Evolutionary conservation across 2,329 filamentous ascomycete species (phyloP).

Genomic region (Dissoconium aciculare): DNA sequence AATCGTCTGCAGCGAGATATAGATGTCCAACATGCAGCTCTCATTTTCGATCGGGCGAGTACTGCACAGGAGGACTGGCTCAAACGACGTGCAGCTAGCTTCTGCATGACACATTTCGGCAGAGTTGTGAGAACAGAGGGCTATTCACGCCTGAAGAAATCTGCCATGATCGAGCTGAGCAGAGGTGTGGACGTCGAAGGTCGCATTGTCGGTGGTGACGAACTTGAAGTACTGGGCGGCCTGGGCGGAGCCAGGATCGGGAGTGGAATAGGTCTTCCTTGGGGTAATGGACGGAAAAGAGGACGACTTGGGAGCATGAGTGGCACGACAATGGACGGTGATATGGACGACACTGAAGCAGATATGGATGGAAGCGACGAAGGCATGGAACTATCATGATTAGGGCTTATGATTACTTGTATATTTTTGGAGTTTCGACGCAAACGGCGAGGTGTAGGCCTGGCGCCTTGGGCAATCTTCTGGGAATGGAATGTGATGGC

Average conservation of each 20-base stretch:
- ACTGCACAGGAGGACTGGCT: slow-evolving; percentile 89
- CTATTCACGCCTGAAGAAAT: slow-evolving; percentile 65
- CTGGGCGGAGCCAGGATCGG: slow-evolving; percentile 36
- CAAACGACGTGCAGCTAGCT: slow-evolving; percentile 69
- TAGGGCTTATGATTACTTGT: too few relatives aligned
- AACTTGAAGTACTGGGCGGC: slow-evolving; percentile 49
- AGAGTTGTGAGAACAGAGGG: slow-evolving; percentile 78
- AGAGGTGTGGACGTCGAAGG: slow-evolving; percentile 89
- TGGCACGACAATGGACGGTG: slow-evolving; percentile 29
- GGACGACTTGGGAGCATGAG: slow-evolving; percentile 29
- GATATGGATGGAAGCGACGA: slow-evolving; percentile 19
- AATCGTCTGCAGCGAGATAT: slow-evolving; percentile 81
- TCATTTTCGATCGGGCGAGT: slow-evolving; percentile 88
- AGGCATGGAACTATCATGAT: slow-evolving; percentile 20
- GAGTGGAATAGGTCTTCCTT: slow-evolving; percentile 22
- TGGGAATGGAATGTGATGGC: too few relatives aligned
- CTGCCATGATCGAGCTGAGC: slow-evolving; percentile 74
- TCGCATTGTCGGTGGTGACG: slow-evolving; percentile 76
- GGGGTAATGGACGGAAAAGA: slow-evolving; percentile 29
- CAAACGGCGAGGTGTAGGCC: too few relatives aligned
- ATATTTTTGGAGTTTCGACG: too few relatives aligned
- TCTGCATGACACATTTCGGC: slow-evolving; percentile 90
- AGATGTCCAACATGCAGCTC: slow-evolving; percentile 85
- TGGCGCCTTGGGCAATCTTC: too few relatives aligned
- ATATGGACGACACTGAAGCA: slow-evolving; percentile 23